Evolutionary conservation across 2,329 filamentous ascomycete species (phyloP).

Genomic region (Xylariaceae sp.): DNA sequence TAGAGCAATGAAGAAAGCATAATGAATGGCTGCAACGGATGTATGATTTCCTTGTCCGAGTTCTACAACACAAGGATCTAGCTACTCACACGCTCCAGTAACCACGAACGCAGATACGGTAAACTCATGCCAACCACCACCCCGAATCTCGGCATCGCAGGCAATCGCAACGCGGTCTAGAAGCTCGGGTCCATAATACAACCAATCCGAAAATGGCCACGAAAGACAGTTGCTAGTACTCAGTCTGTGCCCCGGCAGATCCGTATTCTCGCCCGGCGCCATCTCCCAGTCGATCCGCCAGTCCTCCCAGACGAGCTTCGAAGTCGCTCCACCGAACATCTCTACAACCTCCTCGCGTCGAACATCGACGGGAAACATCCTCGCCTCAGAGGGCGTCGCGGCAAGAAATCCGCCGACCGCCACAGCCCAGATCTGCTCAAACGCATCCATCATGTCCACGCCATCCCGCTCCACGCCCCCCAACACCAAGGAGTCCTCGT

Average conservation of each 20-base stretch:
- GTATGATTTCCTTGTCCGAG: too few relatives aligned
- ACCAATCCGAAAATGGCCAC: constrained; percentile 2
- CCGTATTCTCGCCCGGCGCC: not conserved
- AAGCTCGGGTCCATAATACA: constrained; percentile 5
- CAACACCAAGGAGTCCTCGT: too few relatives aligned
- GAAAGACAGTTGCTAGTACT: constrained; percentile 1
- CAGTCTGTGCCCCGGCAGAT: constrained; percentile 1
- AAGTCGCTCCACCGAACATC: not conserved
- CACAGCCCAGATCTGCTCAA: constrained; percentile 3
- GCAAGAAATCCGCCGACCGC: constrained; percentile 2
- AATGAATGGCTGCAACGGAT: too few relatives aligned
- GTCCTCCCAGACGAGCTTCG: constrained; percentile 2
- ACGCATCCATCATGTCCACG: too few relatives aligned
- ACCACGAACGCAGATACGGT: too few relatives aligned
- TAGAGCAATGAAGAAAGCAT: too few relatives aligned
- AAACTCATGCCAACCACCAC: too few relatives aligned
- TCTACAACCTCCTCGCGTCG: not conserved
- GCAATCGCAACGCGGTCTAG: too few relatives aligned
- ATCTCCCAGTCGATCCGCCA: constrained; percentile 6
- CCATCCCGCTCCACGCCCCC: too few relatives aligned
- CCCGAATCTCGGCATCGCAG: too few relatives aligned
- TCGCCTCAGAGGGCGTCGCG: not conserved
- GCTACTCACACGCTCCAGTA: too few relatives aligned
- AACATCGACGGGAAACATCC: constrained; percentile 5
- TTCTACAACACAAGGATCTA: too few relatives aligned